Evolutionary conservation across 192 early-diverging fungal genomes (phyloP).

Genomic region (Oehlia diaphana): DNA sequence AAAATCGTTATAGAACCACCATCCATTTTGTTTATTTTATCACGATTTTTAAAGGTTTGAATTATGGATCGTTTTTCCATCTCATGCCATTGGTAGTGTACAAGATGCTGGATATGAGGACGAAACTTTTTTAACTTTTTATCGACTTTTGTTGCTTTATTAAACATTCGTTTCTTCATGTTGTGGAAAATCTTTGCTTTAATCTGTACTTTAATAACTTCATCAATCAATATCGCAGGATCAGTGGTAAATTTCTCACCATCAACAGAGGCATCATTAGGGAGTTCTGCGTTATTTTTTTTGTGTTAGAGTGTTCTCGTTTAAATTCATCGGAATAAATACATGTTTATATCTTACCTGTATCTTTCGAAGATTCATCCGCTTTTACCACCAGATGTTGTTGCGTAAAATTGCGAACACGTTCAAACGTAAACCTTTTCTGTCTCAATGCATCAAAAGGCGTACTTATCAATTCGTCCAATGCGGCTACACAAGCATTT

Average conservation of each 20-base stretch:
- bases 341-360: conserved; percentile 11
- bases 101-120: conserved; percentile 23
- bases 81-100: conserved; percentile 19
- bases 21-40: neutral
- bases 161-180: neutral
- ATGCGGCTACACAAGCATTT: neutral
- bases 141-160: neutral
- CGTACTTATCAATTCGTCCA: conserved; percentile 8
- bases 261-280: conserved; percentile 4
- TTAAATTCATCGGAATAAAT: neutral
- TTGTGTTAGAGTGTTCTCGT: neutral
- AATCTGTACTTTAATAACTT: conserved; percentile 7
- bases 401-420: conserved; percentile 17
- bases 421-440: conserved; percentile 16
- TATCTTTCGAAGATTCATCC: conserved; percentile 14
- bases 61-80: neutral
- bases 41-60: conserved; percentile 4
- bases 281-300: conserved; percentile 13
- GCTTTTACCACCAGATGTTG: neutral
- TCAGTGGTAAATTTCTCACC: neutral
- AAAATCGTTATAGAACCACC: neutral
- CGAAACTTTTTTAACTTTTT: conserved; percentile 19
- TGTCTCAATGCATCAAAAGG: conserved; percentile 24
- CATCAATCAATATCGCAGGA: conserved; percentile 20
- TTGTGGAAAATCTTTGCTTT: conserved; percentile 13